Evolutionary conservation across 345 rosid species (phyloP), one percentile per base, ranked within the genome.

Genomic region (Salix koriyanagi): DNA sequence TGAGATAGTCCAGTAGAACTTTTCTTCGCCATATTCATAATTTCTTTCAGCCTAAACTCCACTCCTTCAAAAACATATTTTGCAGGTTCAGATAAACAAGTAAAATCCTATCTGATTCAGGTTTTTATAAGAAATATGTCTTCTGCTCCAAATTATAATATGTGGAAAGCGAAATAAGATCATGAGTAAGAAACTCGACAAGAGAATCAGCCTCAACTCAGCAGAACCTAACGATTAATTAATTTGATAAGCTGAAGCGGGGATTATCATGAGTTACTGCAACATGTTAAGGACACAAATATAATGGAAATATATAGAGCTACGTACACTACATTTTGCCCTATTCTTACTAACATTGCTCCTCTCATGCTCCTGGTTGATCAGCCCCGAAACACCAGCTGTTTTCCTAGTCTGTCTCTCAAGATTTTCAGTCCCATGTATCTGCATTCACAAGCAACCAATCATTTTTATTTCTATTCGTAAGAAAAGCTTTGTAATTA

Each of bases 391-490:
- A 74, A 84, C 87, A 75, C 86, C 84, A 74, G 90, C 94, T 62
- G 80, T 77, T 75, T 83, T 67, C 91, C 93, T 58, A 89, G 86
- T 83, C 99, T 89, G 23, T 89, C 83, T 72, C 92, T 85, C 85
- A 90, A 86, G 82, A 93, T 93, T 90, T 91, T 89, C 75, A 90
- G 83, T 71, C 96, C 97, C 94, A 91, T 89, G 81, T 95, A 93
- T 85, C 99, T 95, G 92, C 82, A 86, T 34, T 72, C 67, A 74
- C 66, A 68, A 75, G 74, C 50, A 75, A 52, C n/a, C 10, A 37
- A n/a, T 11, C 62, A 56, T n/a, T 56, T 56, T n/a, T 21, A 0
- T n/a, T 0, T 8, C 8, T 56, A 1, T n/a, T 8, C 8, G 11
- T 56, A n/a, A 9, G 9, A 56, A n/a, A 26, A 9, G 28, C 25